A percentile compares a stretch with the other conserved stretches of the same genome.
Conservation (phyloP, 768 basidiomycete genomes). For the Boletus tylopilopsis region DNA sequence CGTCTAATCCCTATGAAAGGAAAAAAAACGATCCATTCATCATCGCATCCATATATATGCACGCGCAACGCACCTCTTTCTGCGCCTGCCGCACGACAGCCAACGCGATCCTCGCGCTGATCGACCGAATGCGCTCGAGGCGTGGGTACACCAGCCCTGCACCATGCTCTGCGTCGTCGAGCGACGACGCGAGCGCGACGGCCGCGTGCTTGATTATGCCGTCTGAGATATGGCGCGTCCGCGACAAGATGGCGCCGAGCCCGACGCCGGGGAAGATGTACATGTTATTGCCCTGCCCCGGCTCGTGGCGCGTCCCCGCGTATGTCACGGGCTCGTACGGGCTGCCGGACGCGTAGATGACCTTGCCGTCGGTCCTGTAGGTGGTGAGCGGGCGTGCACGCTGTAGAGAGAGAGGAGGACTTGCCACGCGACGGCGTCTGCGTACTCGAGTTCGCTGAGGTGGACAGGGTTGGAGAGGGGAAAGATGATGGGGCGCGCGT, state of each 20-base stretch:
- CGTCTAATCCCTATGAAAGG: constrained; percentile 32
- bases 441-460: constrained; percentile 57
- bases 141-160: constrained; percentile 66
- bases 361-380: constrained; percentile 56
- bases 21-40: background rate
- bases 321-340: constrained; percentile 57
- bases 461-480: constrained; percentile 73
- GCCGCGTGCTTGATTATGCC: constrained; percentile 67
- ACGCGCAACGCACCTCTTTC: constrained; percentile 44
- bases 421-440: constrained; percentile 56
- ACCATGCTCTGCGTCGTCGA: constrained; percentile 52
- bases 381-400: background rate
- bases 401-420: constrained; percentile 3
- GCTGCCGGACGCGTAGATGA: constrained; percentile 71
- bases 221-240: constrained; percentile 58
- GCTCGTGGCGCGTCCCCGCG: constrained; percentile 47
- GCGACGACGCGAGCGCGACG: constrained; percentile 54
- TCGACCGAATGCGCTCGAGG: constrained; percentile 59
- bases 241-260: constrained; percentile 56
- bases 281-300: constrained; percentile 84
- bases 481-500: constrained; percentile 74
- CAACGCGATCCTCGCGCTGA: constrained; percentile 58
- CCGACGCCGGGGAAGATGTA: constrained; percentile 65
- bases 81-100: constrained; percentile 65
- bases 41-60: background rate